Base-by-base conservation (phyloP, 2,329 filamentous ascomycete species). In the Cryphonectria nitschkei region DNA sequence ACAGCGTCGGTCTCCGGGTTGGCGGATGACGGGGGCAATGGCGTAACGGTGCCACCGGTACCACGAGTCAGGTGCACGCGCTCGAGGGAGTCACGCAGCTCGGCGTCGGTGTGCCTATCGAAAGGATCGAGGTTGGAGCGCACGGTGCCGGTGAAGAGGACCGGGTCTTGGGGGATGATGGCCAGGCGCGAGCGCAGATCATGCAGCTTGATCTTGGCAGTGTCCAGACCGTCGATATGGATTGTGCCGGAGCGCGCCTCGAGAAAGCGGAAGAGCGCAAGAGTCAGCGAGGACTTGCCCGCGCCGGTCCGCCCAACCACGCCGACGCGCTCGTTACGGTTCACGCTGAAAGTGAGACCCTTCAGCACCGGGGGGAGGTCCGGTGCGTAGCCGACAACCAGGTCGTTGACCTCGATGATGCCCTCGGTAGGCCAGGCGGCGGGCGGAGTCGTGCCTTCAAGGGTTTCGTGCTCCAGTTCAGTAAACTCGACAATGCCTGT, bases 121-220 rank as follows among this genome's bases (percentile, higher is more conserved):
- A 95, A 94, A 0, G 93, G 90, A 76, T 96, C 93, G 5, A 96
- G 85, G 76, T 95, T 95, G 60, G 86, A 89, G 58, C 93, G 86
- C 29, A 96, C 83, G 0, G 92, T 94, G 32, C 93, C 93, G 0
- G 90, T 93, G 81, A 96, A 95, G 8, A 96, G 85, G 0, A 95
- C 92, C 0, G 93, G 93, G 74, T 95, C 93, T 81, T 94, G 74
- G 0, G 93, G 93, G 68, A 96, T 95, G 74, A 96, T 95, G 52
- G 92, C 91, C 0, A 96, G 81, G 0, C 92, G 86, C n/a, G 88
- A 90, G 34, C 93, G 88, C 14, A 96, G 83, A 69, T 92, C 89
- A 69, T 91, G 86, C 0, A 95, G 84, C 68, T 87, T 88, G 76
- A 95, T 88, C 75, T 88, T 91, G 32, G 91, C 90, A 67, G 94